Evolutionary conservation across 768 basidiomycete species (phyloP).

Genomic region (Guyanaporus albipodus): DNA sequence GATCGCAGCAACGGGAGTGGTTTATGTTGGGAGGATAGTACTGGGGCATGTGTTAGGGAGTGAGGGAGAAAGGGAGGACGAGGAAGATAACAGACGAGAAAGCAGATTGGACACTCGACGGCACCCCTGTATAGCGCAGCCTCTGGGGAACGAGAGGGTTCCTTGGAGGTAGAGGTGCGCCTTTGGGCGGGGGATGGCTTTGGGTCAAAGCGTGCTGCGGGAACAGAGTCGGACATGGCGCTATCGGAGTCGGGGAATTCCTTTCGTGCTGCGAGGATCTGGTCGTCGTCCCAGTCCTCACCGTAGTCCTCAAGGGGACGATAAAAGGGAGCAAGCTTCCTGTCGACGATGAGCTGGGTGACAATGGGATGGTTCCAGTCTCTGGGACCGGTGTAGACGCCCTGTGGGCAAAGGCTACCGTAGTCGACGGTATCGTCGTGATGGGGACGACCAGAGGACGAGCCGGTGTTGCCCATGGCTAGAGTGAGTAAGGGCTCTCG

Average conservation of each 20-base stretch:
- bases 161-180: constrained; percentile 57
- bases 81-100: constrained; percentile 65
- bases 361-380: constrained; percentile 92
- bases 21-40: constrained; percentile 98
- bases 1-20: constrained; percentile 96
- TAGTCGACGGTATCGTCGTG: constrained; percentile 85
- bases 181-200: constrained; percentile 39
- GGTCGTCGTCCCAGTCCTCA: constrained; percentile 84
- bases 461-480: constrained; percentile 78
- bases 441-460: constrained; percentile 66
- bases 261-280: constrained; percentile 78
- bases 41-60: constrained; percentile 42
- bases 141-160: constrained; percentile 62
- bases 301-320: constrained; percentile 93
- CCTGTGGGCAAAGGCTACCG: constrained; percentile 76
- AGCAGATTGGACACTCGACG: constrained; percentile 96
- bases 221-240: constrained; percentile 36
- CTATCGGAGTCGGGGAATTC: constrained; percentile 53
- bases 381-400: constrained; percentile 75
- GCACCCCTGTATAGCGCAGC: constrained; percentile 81
- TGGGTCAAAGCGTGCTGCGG: constrained; percentile 32
- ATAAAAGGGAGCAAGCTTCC: constrained; percentile 93
- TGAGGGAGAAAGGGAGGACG: constrained; percentile 2
- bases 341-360: constrained; percentile 81
- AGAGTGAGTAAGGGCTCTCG: neutral